Evolutionary conservation across 1,139 yeast genomes (phyloP), one percentile per base, ranked within the genome.

Genomic region (Blastobotrys buckinghamii): DNA sequence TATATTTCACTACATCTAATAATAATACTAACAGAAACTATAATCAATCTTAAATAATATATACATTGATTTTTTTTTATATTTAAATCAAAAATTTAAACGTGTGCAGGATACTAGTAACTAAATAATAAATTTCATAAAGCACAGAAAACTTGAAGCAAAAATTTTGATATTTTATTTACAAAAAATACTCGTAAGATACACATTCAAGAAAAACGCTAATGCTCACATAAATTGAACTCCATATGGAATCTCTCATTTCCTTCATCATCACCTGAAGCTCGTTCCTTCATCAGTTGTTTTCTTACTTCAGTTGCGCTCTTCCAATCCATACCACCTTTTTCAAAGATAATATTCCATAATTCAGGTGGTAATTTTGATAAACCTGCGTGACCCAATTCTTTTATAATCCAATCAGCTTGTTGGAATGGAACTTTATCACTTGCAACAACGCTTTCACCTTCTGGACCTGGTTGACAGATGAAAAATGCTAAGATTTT

Each of bases 391-490:
- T 13, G 6, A 30, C 17, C 20, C 5, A 16, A 9, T 13, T 17
- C 44, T 7, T 29, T 26, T 12, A 6, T 6, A 15, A 33, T 30
- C 30, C 76, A 72, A n/a, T 58, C 61, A 34, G 57, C 44, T 54
- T 72, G 75, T 54, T 72, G 76, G 1, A 75, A 75, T 2, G 76
- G 75, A 0, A 73, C 75, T 9, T 60, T 58, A 7, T 60, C 67
- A 0, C 73, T 63, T 3, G 71, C 44, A 3, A 61, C 51, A 1
- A 71, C 71, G 13, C 20, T 9, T 3, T 63, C 56, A 22, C 17
- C 33, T 3, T 63, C 57, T 48, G 71, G 67, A 53, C 60, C 53
- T 1, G 76, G 77, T 53, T 73, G 76, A 30, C 66, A 68, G 10
- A 73, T 29, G 51, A 73, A 73, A 53, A 71, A 68, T 48, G 76